Base-by-base conservation (phyloP, 352 stramenopile genomes). In the Globisporangium heterothallicum region DNA sequence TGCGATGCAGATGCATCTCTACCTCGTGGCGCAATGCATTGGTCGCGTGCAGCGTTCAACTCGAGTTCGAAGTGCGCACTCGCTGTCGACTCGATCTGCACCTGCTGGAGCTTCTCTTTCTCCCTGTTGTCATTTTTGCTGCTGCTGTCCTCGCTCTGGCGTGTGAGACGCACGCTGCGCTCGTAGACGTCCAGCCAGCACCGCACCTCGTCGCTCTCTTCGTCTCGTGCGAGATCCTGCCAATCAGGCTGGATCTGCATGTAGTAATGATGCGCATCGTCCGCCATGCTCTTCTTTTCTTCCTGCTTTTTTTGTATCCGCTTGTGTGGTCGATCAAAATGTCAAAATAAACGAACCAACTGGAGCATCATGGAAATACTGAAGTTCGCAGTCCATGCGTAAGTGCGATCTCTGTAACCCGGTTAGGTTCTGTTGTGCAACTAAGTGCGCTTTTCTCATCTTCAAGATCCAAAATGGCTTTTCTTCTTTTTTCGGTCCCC, bases 191-290 rank as follows among this genome's bases (percentile, higher is more conserved):
- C 67, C 25, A 84, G 26, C 72, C 73, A 84, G 56, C 63, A 83
- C 13, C 52, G 62, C 21, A 64, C 59, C 1, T 45, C 43, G n/a
- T 14, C 59, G 7, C 27, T 30, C 1, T 13, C 21, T 6, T 41
- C 25, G 18, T 59, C 52, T 4, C 26, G 26, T 0, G 59, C 44
- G 25, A 63, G 34, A 6, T 36, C 40, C 43, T 72, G 45, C 79
- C 79, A 90, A 57, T 90, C 76, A 10, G 70, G 62, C 64, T 88
- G 66, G 48, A 90, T 61, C 61, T 88, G 72, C 68, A 86, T 68
- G 68, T 84, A 86, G 25, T 59, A 44, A 51, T 42, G 41, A 13
- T 1, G 12, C n/a, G 26, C n/a, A n/a, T n/a, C n/a, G n/a, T n/a
- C 6, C 4, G 4, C 21, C 21, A 50, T 34, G 0, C 6, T 29